Percentiles rank a stretch among this genome's conserved stretches.
Evolutionary conservation across 2,329 filamentous ascomycete species (phyloP).

Genomic region (Colletotrichum sp.): DNA sequence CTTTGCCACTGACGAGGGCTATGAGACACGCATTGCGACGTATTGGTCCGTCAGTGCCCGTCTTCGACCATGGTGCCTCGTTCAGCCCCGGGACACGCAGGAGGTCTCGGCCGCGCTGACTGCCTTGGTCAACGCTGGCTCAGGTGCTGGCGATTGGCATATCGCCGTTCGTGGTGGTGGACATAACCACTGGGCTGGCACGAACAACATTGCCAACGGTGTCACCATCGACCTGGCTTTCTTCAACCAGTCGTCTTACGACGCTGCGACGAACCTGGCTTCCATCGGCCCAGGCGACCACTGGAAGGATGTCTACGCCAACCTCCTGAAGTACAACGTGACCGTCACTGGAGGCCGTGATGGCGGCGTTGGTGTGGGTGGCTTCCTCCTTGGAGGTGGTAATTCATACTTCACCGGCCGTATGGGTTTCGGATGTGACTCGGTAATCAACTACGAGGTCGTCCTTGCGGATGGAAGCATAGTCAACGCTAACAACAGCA

Average conservation of each 20-base stretch:
- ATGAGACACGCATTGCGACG: slow-evolving; percentile 8
- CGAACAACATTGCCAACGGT: slow-evolving; percentile 46
- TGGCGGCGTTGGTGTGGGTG: slow-evolving; percentile 46
- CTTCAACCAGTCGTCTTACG: slow-evolving; percentile 19
- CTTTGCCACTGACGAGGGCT: neutral
- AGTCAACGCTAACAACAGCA: slow-evolving; percentile 38
- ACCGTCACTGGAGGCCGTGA: slow-evolving; percentile 48
- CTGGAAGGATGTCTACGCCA: slow-evolving; percentile 18
- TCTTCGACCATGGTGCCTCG: slow-evolving; percentile 29
- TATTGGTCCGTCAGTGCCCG: slow-evolving; percentile 24
- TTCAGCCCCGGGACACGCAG: slow-evolving; percentile 22
- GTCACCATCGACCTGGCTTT: slow-evolving; percentile 48
- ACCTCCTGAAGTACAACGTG: slow-evolving; percentile 23
- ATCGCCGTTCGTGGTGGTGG: slow-evolving; percentile 58
- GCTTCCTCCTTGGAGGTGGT: slow-evolving; percentile 51
- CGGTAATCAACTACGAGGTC: slow-evolving; percentile 46
- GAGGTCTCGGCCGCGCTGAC: slow-evolving; percentile 27
- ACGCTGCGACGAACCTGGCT: slow-evolving; percentile 8
- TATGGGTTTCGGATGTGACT: slow-evolving; percentile 52
- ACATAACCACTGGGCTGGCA: slow-evolving; percentile 45
- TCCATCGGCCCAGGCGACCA: slow-evolving; percentile 5
- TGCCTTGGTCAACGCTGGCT: slow-evolving; percentile 11
- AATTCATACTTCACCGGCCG: slow-evolving; percentile 50
- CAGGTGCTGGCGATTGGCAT: slow-evolving; percentile 30
- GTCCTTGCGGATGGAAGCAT: slow-evolving; percentile 48